Evolutionary conservation across 1,139 yeast species (phyloP).

Genomic region (Zygosaccharomyces pseudobailii): DNA sequence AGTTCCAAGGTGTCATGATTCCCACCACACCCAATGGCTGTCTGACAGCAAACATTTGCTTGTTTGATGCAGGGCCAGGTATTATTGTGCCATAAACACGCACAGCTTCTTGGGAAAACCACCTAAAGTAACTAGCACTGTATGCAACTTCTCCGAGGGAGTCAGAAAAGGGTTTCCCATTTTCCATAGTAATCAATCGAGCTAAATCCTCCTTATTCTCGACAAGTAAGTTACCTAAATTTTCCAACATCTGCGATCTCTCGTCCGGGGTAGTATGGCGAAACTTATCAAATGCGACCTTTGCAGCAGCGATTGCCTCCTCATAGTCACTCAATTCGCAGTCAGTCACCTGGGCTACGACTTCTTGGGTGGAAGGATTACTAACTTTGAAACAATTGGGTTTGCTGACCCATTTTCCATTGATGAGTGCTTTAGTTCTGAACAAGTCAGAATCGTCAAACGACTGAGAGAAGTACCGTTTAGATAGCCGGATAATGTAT

Average conservation of each 20-base stretch:
- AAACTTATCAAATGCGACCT: slow-evolving; percentile 38
- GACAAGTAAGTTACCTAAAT: slow-evolving; percentile 32
- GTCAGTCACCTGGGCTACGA: slow-evolving; percentile 40
- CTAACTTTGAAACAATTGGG: slow-evolving; percentile 39
- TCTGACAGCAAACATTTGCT: slow-evolving; percentile 42
- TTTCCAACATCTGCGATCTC: slow-evolving; percentile 39
- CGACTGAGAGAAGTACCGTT: slow-evolving; percentile 7
- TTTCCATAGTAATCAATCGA: slow-evolving; percentile 34
- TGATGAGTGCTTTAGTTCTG: slow-evolving; percentile 41
- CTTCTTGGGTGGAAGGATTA: slow-evolving; percentile 44
- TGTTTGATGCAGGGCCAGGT: slow-evolving; percentile 25
- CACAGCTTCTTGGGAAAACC: slow-evolving; percentile 42
- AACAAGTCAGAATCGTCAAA: slow-evolving; percentile 37
- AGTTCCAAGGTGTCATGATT: slow-evolving; percentile 67
- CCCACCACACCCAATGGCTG: slow-evolving; percentile 62
- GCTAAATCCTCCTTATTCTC: slow-evolving; percentile 37
- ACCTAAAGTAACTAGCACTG: slow-evolving; percentile 38
- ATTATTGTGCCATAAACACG: slow-evolving; percentile 35
- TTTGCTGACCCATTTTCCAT: slow-evolving; percentile 43
- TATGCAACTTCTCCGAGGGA: slow-evolving; percentile 37
- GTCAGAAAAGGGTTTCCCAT: slow-evolving; percentile 37
- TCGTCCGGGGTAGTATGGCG: slow-evolving; percentile 40
- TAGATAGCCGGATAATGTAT: neutral
- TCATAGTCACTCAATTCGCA: slow-evolving; percentile 38
- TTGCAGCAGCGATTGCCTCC: slow-evolving; percentile 40